Conservation (phyloP, 768 basidiomycete genomes). For the Rhodosporidiobolus odoratus region DNA sequence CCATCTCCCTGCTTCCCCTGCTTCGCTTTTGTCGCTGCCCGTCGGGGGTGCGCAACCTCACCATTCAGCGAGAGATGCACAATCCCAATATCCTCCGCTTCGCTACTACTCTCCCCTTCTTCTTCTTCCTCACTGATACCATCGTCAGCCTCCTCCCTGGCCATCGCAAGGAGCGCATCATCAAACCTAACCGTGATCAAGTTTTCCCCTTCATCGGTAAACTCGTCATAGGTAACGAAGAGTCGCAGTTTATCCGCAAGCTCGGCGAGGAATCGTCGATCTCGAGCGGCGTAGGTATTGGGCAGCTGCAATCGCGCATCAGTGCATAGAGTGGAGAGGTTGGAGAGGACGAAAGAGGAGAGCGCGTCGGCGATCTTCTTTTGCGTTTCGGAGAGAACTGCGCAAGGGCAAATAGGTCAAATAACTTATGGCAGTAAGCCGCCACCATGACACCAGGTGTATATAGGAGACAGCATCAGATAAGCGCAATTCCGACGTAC, state of each 20-base stretch:
- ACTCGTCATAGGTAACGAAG: slow-evolving; percentile 84
- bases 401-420: neutral
- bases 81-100: slow-evolving; percentile 46
- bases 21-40: slow-evolving; percentile 35
- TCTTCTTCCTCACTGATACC: slow-evolving; percentile 39
- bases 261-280: slow-evolving; percentile 69
- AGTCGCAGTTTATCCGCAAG: slow-evolving; percentile 75
- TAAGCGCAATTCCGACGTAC: slow-evolving; percentile 56
- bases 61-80: slow-evolving; percentile 40
- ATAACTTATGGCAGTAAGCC: neutral
- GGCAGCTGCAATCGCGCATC: slow-evolving; percentile 58
- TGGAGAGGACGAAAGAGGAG: slow-evolving; percentile 60
- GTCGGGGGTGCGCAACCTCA: slow-evolving; percentile 41
- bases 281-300: slow-evolving; percentile 72
- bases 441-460: neutral
- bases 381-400: slow-evolving; percentile 69
- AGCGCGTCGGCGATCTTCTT: slow-evolving; percentile 72
- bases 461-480: neutral
- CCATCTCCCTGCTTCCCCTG: slow-evolving; percentile 53
- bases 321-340: slow-evolving; percentile 43
- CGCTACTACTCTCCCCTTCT: slow-evolving; percentile 41
- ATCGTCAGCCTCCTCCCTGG: slow-evolving; percentile 30
- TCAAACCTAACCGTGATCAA: slow-evolving; percentile 45
- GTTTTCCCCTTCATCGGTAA: slow-evolving; percentile 60
- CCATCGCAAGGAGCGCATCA: slow-evolving; percentile 67